Base-by-base conservation (phyloP, 225 moss, liverwort and hornwort species). In the Pseudisothecium myosuroides region DNA sequence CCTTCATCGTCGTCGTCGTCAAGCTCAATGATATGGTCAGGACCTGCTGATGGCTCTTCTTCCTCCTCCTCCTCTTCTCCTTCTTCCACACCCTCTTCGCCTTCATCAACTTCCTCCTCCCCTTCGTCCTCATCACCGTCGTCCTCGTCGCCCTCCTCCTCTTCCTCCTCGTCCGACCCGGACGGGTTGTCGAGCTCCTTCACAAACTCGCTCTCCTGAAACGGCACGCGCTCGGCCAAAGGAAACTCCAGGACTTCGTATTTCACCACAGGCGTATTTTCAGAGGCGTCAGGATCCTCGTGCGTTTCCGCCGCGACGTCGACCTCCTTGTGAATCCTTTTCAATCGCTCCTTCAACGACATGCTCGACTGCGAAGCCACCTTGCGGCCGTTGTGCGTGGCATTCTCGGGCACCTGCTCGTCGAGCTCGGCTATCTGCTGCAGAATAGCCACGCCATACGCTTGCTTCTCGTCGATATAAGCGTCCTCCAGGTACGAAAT, bases 401-500 rank as follows among this genome's bases (percentile, higher is more conserved):
- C 88, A 43, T 91, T 90, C 81, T 88, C 83, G 14, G 88, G 88
- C 65, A 88, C 54, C 65, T 88, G 88, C 88, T 88, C 89, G 87
- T 94, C 92, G 39, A 94, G 92, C 90, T 94, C 92, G 32, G 89
- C 84, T 84, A 94, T 92, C 86, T 94, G 94, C 86, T 92, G 92
- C 63, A 91, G 92, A 64, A 92, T 92, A 16, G 92, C 92, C 76
- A 92, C 92, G 26, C 92, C 92, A 73, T 91, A 94, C 73, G 94
- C 94, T 62, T 94, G 94, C 61, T 90, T 92, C 86, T 94, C 91
- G 65, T 94, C 94, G 18, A 79, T 26, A 29, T 91, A 94, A n/a
- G 92, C 91, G 61, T 88, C 89, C 76, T 91, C 92, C 64, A 94
- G 86, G 45, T 91, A 91, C 39, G 92, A 90, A 80, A 94, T 90